Conservation (phyloP, 1,284 basidiomycete genomes). For the Boletus mariae region DNA sequence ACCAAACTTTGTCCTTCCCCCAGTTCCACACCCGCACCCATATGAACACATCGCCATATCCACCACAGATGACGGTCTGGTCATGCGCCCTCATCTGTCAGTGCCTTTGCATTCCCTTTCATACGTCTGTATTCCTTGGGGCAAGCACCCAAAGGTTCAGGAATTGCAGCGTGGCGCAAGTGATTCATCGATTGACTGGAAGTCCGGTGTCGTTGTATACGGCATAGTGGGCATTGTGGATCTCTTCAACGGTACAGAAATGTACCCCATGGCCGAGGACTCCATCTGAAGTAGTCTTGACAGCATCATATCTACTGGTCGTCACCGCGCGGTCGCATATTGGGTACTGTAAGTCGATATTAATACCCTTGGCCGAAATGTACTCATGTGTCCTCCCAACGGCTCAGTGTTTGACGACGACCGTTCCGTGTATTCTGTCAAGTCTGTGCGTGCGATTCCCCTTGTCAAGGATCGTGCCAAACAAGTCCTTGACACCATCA, state of each 20-base stretch:
- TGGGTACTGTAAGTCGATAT: constrained; percentile 55
- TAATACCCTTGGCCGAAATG: constrained; percentile 1
- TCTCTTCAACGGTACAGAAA: constrained; percentile 56
- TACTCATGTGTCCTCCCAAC: constrained; percentile 7
- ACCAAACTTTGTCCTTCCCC: constrained; percentile 59
- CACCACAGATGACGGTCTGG: constrained; percentile 55
- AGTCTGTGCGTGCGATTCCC: constrained; percentile 64
- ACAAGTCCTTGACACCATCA: constrained; percentile 47
- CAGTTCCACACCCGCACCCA: constrained; percentile 69
- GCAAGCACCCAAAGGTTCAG: constrained; percentile 52
- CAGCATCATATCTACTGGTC: constrained; percentile 71
- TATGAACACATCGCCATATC: constrained; percentile 62
- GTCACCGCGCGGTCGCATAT: constrained; percentile 57
- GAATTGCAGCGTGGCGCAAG: constrained; percentile 41
- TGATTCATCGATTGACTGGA: constrained; percentile 46
- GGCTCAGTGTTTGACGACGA: constrained; percentile 51
- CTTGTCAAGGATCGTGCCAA: constrained; percentile 57
- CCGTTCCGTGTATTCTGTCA: constrained; percentile 61
- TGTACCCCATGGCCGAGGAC: background rate
- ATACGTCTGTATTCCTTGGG: constrained; percentile 60
- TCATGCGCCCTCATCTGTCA: constrained; percentile 55
- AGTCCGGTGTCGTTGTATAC: constrained; percentile 55
- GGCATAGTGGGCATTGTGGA: constrained; percentile 70
- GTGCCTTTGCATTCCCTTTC: constrained; percentile 36
- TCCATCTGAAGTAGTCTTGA: constrained; percentile 16